A percentile compares a stretch with the other conserved stretches of the same genome.
Evolutionary conservation across 305 asterid species (phyloP).

Genomic region (Plantago lanceolata): DNA sequence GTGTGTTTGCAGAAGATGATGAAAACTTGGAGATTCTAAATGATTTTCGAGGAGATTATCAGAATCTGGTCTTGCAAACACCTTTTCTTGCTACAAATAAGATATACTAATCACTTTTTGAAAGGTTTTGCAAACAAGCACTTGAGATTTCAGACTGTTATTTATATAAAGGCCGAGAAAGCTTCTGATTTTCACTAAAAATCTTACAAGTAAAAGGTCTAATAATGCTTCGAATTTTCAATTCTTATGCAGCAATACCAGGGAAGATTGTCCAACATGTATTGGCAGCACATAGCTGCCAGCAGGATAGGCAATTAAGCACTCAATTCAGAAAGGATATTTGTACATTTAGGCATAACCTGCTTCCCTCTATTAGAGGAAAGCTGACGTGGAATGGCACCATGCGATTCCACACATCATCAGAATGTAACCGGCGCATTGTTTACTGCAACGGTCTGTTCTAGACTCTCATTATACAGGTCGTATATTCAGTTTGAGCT

Average conservation of each 20-base stretch:
- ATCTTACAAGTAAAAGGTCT: constrained; percentile 33
- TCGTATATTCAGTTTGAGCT: constrained; percentile 53
- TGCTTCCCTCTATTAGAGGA: constrained; percentile 57
- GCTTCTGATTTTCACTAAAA: constrained; percentile 25
- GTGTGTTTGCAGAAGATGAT: too few species aligned
- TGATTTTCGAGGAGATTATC: too few species aligned
- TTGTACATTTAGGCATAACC: constrained; percentile 59
- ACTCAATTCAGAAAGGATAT: constrained; percentile 54
- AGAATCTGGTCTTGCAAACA: too few species aligned
- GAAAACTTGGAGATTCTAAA: too few species aligned
- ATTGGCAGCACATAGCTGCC: constrained; percentile 94
- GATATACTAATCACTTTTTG: too few species aligned
- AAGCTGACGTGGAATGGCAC: constrained; percentile 79
- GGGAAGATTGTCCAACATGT: constrained; percentile 90
- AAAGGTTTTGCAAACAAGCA: too few species aligned
- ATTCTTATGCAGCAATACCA: constrained; percentile 84
- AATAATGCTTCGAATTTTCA: constrained; percentile 50
- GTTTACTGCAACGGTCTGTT: constrained; percentile 97
- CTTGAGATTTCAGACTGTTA: constrained; percentile 12
- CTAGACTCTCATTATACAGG: constrained; percentile 89
- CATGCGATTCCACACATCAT: constrained; percentile 53
- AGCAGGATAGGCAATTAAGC: constrained; percentile 82
- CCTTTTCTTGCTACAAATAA: too few species aligned
- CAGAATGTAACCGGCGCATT: constrained; percentile 65
- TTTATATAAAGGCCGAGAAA: constrained; percentile 18